Base-by-base conservation (phyloP, 2,329 filamentous ascomycete species). In the Trichoderma aggressivum region DNA sequence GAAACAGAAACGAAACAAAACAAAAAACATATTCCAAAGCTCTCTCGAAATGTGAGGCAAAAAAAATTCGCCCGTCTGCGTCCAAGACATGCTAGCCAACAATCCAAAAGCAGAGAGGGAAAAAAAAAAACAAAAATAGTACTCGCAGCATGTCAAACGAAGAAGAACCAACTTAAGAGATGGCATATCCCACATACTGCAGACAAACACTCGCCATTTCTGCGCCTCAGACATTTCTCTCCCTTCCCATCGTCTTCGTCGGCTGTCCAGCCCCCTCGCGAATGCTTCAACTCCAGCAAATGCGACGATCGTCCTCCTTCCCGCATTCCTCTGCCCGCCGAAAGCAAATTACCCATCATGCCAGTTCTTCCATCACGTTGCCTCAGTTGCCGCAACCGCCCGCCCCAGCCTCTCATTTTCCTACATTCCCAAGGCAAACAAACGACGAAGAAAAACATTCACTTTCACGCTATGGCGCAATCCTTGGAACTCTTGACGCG, bases 291-390 rank as follows among this genome's bases (percentile, higher is more conserved):
- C 63, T 66, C 50, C 21, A 43, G 63, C 50, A 56, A 56, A 28
- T 14, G n/a, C 32, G 50, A 58, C n/a, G 8, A 18, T 24, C 59
- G 3, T 4, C 1, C 24, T 1, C 16, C 21, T 18, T 39, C 18
- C 47, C 7, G 16, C 68, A 70, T 70, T 70, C 68, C 68, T 58
- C 21, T 6, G 1, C 2, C 60, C 30, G 36, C 59, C 67, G 56
- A 34, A 53, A 64, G 68, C 68, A 70, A 70, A 64, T 70, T 70
- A 21, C 30, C 24, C 12, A 28, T 56, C 68, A 62, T 70, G 26
- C 68, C 68, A 64, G 47, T 56, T 21, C n/a, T n/a, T 26, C 10
- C 6, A 5, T 12, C 7, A 16, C 11, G n/a, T 28, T 39, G 8
- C 30, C 24, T 11, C 24, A 2, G 47, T 53, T 24, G 18, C 67